These are phyloP conservation scores for Globisporangium nodosum DNA, from an alignment of 352 stramenopile species.

Conservation along the genomic window DNA sequence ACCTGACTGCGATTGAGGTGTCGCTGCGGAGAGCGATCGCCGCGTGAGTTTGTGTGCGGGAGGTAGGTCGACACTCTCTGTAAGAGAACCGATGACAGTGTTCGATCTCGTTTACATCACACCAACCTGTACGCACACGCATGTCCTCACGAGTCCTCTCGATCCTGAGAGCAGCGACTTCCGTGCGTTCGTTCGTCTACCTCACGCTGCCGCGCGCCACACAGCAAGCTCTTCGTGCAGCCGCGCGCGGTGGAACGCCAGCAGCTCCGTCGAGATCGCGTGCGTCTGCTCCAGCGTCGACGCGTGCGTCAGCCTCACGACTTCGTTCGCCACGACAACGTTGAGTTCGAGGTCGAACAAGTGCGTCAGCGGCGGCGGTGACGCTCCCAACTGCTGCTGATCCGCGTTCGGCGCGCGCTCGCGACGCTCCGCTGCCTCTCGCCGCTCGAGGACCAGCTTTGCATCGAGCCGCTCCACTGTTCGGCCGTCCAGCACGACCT, in stretches of 20 bases:
- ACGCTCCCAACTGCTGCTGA: neutral
- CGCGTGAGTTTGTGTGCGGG: no score
- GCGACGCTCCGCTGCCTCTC: constrained; percentile 24
- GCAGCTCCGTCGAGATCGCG: constrained; percentile 13
- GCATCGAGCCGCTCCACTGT: constrained; percentile 25
- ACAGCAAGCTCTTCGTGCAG: constrained; percentile 12
- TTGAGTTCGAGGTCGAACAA: constrained; percentile 25
- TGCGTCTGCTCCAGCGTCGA: constrained; percentile 3
- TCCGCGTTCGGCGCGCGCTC: constrained; percentile 6
- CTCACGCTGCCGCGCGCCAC: constrained; percentile 4
- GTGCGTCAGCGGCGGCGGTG: constrained; percentile 10
- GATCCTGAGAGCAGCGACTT: no score
- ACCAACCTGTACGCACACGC: no score
- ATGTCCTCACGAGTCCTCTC: no score
- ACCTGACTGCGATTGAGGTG: neutral
- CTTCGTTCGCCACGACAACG: constrained; percentile 8
- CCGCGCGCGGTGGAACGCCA: constrained; percentile 15
- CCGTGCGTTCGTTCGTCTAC: no score
- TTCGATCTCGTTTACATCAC: no score
- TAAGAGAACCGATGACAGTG: no score
- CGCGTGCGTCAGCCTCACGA: neutral
- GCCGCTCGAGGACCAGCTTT: constrained; percentile 31
- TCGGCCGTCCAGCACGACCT: constrained; percentile 31
- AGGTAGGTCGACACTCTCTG: no score
- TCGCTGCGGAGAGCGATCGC: neutral